These are phyloP conservation scores for Blepharisma undulans DNA, from an alignment of 169 alveolate species.

Conservation along the genomic window DNA sequence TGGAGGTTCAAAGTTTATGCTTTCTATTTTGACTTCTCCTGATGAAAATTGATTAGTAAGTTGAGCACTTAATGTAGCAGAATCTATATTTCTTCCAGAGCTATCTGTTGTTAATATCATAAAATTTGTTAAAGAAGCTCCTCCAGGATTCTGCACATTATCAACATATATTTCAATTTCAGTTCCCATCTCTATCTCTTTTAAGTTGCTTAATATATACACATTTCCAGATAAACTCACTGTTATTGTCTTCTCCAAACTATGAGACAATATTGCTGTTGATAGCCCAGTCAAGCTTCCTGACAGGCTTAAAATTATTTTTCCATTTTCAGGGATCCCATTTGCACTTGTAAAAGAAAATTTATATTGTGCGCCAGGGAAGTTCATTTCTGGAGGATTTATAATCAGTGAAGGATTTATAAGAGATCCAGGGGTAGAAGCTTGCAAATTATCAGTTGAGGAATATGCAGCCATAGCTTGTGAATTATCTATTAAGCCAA, in stretches of 20 bases:
- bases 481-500: neutral
- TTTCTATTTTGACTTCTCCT: neutral
- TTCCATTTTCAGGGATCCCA: neutral
- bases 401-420: neutral
- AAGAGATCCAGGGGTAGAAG: neutral
- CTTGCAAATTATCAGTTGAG: neutral
- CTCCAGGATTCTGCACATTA: neutral
- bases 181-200: neutral
- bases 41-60: neutral
- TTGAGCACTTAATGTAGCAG: neutral
- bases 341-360: neutral
- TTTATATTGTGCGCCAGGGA: neutral
- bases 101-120: neutral
- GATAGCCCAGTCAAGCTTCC: neutral
- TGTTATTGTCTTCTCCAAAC: neutral
- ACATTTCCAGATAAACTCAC: neutral
- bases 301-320: neutral
- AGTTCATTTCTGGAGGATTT: neutral
- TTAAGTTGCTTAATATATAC: neutral
- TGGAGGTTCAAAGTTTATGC: neutral
- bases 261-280: neutral
- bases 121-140: neutral
- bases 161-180: neutral
- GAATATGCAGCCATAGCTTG: neutral
- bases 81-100: neutral